Evolutionary conservation across 2,329 filamentous ascomycete species (phyloP).

Genomic region (Sporothrix pallida): DNA sequence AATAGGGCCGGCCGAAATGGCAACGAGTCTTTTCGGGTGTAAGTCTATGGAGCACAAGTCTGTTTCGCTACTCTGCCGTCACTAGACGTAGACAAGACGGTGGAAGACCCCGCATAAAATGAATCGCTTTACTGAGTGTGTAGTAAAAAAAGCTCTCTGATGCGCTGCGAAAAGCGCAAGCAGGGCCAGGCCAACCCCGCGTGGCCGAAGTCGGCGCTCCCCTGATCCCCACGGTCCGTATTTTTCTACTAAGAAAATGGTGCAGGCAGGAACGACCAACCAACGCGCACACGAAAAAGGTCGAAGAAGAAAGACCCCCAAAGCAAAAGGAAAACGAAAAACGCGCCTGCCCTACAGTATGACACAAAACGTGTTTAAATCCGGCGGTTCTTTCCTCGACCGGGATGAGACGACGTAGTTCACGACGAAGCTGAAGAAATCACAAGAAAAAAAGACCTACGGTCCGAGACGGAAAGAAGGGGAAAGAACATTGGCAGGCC

Average conservation of each 20-base stretch:
- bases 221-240: no score
- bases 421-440: not conserved
- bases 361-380: not conserved
- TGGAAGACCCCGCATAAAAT: constrained; percentile 24
- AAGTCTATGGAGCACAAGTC: not conserved
- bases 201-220: constrained; percentile 35
- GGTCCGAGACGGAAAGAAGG: constrained; percentile 15
- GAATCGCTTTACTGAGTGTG: not conserved
- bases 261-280: no score
- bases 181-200: constrained; percentile 31
- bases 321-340: not conserved
- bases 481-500: not conserved
- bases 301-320: not conserved
- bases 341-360: not conserved
- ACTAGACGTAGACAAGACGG: not conserved
- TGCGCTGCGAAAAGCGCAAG: not conserved
- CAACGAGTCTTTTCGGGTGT: constrained; percentile 18
- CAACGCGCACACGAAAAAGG: not conserved
- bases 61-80: no score
- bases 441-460: not conserved
- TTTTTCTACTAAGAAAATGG: no score
- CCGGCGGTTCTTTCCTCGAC: not conserved
- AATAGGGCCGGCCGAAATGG: not conserved
- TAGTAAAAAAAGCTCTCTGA: constrained; percentile 22
- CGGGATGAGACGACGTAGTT: not conserved